Base-by-base conservation (phyloP, 208 protist species). In the Leishmania tropica region DNA sequence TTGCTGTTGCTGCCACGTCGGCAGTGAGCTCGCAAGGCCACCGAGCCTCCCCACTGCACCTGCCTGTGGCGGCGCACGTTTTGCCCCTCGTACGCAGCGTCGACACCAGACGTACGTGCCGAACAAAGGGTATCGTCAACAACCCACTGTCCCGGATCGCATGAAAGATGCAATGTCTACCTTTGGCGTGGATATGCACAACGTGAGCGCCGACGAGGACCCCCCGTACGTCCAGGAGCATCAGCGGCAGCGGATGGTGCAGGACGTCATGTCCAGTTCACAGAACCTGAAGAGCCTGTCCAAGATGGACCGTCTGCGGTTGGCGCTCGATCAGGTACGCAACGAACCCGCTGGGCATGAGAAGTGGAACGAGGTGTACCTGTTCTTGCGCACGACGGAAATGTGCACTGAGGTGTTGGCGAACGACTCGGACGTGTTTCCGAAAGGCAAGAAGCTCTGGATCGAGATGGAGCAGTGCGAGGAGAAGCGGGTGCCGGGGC, bases 361-460 rank as follows among this genome's bases (percentile, higher is more conserved):
- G 45, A 87, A 78, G 62, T 98, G 95, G 95, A 85, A 89, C 58
- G 93, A 96, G 76, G 91, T 96, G 47, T 97, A 97, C 79, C 82
- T 96, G 51, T 97, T 97, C 83, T 84, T 97, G 76, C 95, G 95
- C 78, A 98, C 93, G 24, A 95, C 93, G 45, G 93, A 98, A 85
- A 92, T 97, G 90, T 95, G 92, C 84, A 87, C 83, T 15, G 95
- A 98, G 83, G 68, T 98, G 51, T 62, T 88, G 48, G 67, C 77
- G 40, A 88, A 88, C 76, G 76, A 76, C 0, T 83, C 80, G 28
- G 95, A 98, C 80, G 85, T 94, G 1, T 96, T 96, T 75, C 92
- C 92, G 13, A 91, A 91, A 48, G 95, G 93, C 2, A 85, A 91
- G 60, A 96, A 96, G 76, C 83, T 98, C 48, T 98, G 92, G 92